Base-by-base conservation (phyloP, 768 basidiomycete genomes). In the Chiua virens region DNA sequence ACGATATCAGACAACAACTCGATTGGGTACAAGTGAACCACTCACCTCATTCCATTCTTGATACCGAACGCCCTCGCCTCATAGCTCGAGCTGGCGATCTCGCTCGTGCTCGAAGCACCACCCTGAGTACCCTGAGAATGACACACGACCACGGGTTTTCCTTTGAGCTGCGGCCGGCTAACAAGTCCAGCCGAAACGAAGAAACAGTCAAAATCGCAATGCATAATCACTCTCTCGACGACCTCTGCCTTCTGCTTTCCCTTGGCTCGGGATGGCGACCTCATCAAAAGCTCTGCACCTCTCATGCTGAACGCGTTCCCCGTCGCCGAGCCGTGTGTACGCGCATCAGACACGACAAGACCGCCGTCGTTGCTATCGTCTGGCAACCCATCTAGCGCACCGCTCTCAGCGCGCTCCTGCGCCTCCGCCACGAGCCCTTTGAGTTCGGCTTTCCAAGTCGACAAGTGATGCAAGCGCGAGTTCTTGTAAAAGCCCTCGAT, bases 121-220 rank as follows among this genome's bases (percentile, higher is more conserved):
- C 86, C 89, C 56, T 85, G 84, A 3, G 65, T 71, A 0, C 86
- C 86, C 61, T 92, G 91, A 8, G 94, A 92, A 70, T 99, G 97
- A 62, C 97, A 99, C 1, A 99, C 97, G 0, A 96, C 94, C 9
- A 88, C 85, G 0, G 97, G 92, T 65, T 89, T 92, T 1, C 94
- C 93, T 47, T 81, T 82, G 40, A 97, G 70, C 52, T 96, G 80
- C 0, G 92, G 91, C 2, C 93, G 76, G 50, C 77, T 82, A 3
- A 90, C 75, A 45, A 95, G 71, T 0, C 93, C 92, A n/a, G 87
- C 96, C 1, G 90, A 86, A 11, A 98, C 95, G 64, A 99, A 99
- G 76, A 98, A 98, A 56, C 87, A 92, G 62, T 99, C 97, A 57
- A 98, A 98, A 67, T 94, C 92, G 58, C 89, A 91, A 60, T 94